A percentile compares a stretch with the other conserved stretches of the same genome.
phyloP scores from a whole-genome alignment of 208 protist species.

The Wallacemonas rigidus region DNA sequence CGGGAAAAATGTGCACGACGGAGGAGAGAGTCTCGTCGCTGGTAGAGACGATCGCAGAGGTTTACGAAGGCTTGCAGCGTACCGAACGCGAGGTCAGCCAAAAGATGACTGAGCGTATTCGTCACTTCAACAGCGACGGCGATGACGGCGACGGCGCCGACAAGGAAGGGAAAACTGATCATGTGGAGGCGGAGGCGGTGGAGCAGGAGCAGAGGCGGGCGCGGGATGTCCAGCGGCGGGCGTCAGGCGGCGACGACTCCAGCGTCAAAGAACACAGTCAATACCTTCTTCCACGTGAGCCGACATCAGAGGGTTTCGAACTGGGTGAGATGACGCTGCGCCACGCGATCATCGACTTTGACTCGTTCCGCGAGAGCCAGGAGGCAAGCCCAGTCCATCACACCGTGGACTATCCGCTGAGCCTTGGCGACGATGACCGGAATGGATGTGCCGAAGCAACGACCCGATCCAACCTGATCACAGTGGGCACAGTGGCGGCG shows the following conservation, averaged over 20 bases:
- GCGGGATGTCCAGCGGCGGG: background rate
- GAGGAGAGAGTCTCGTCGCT: background rate
- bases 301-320: background rate
- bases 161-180: background rate
- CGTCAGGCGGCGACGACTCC: background rate
- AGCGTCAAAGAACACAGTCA: background rate
- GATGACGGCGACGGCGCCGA: background rate
- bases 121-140: background rate
- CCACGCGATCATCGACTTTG: constrained; percentile 9
- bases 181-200: background rate
- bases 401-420: background rate
- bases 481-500: no score
- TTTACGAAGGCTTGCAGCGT: background rate
- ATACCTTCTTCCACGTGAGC: background rate
- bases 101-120: background rate
- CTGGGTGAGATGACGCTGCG: constrained; percentile 12
- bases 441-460: background rate
- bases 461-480: no score
- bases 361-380: background rate
- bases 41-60: background rate
- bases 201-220: background rate
- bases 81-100: background rate
- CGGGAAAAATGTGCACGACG: background rate
- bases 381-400: background rate
- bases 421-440: background rate